Conservation (phyloP, 2,329 filamentous ascomycete species). For the Aspergillus proliferans region DNA sequence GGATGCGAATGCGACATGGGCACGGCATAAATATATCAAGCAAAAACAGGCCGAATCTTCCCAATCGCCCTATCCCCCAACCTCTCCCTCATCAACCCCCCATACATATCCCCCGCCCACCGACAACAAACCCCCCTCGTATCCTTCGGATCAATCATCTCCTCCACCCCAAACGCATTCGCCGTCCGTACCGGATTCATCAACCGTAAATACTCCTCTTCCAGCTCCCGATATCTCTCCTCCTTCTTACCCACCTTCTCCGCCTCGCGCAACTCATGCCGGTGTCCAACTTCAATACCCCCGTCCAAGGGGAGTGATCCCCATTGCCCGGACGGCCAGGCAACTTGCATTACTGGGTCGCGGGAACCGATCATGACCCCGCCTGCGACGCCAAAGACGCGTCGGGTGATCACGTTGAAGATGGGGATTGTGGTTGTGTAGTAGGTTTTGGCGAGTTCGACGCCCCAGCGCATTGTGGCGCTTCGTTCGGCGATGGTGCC, state of each 20-base stretch:
- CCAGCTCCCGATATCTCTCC: conserved; percentile 50
- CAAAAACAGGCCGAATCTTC: conserved; percentile 40
- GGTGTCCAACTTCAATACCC: conserved; percentile 59
- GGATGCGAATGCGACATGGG: too few species aligned
- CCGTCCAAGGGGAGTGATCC: conserved; percentile 58
- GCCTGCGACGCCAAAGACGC: conserved; percentile 59
- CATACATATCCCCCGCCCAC: conserved; percentile 54
- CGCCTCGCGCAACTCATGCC: conserved; percentile 53
- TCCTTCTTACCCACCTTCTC: conserved; percentile 46
- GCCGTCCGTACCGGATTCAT: conserved; percentile 62
- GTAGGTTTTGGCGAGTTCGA: conserved; percentile 56
- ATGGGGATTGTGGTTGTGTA: conserved; percentile 58
- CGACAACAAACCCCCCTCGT: conserved; percentile 51
- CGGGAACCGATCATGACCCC: conserved; percentile 59
- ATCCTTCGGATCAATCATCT: conserved; percentile 58
- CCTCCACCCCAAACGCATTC: conserved; percentile 58
- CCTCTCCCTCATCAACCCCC: conserved; percentile 46
- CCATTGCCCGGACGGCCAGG: conserved; percentile 60
- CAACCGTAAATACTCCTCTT: conserved; percentile 54
- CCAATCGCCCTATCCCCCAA: conserved; percentile 38
- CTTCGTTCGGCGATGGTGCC: conserved; percentile 57
- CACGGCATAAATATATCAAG: conserved; percentile 25
- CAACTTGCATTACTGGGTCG: conserved; percentile 55
- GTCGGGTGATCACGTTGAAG: conserved; percentile 57
- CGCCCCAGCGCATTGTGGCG: conserved; percentile 60